A percentile compares a stretch with the other conserved stretches of the same genome.
phyloP scores from a whole-genome alignment of 2,329 filamentous ascomycete species.

The Ascochyta fabae region DNA sequence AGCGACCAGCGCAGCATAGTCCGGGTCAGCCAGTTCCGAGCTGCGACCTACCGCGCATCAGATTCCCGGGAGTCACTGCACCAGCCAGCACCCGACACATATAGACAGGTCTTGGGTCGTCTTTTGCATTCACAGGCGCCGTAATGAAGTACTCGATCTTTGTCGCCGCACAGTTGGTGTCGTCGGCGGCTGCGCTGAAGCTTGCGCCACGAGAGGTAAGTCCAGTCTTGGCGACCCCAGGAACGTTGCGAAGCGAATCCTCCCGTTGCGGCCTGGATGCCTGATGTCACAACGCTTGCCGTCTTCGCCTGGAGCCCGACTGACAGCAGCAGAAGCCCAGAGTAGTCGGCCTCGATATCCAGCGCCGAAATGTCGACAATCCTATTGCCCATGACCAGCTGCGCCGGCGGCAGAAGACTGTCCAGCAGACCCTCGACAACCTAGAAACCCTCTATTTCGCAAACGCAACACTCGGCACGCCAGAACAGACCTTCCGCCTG shows the following conservation, averaged over 20 bases:
- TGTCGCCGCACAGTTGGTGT: conserved; percentile 38
- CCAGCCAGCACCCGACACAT: conserved; percentile 1
- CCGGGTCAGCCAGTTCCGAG: conserved; percentile 8
- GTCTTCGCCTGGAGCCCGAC: conserved; percentile 4
- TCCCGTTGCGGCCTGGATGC: conserved; percentile 12
- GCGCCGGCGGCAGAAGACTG: conserved; percentile 51
- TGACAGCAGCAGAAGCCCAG: conserved; percentile 48
- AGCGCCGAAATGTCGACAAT: conserved; percentile 55
- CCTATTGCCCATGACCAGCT: conserved; percentile 56
- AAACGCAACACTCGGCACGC: conserved; percentile 65
- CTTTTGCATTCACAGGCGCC: neutral
- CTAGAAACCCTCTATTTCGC: conserved; percentile 66
- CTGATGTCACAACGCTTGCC: neutral
- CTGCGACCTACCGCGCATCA: conserved; percentile 15
- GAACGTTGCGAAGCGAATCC: conserved; percentile 24
- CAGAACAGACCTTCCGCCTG: conserved; percentile 60
- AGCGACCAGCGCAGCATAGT: conserved; percentile 4
- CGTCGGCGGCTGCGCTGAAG: conserved; percentile 36
- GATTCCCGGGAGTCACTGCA: conserved; percentile 1
- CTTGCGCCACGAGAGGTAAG: conserved; percentile 46
- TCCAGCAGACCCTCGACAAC: conserved; percentile 60
- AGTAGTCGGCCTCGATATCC: conserved; percentile 59
- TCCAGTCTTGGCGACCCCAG: conserved; percentile 33
- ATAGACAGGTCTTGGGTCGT: conserved; percentile 3
- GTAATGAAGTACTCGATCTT: conserved; percentile 43